Evolutionary conservation across 1,139 yeast genomes (phyloP).

Genomic region (Scheffersomyces illinoinensis): DNA sequence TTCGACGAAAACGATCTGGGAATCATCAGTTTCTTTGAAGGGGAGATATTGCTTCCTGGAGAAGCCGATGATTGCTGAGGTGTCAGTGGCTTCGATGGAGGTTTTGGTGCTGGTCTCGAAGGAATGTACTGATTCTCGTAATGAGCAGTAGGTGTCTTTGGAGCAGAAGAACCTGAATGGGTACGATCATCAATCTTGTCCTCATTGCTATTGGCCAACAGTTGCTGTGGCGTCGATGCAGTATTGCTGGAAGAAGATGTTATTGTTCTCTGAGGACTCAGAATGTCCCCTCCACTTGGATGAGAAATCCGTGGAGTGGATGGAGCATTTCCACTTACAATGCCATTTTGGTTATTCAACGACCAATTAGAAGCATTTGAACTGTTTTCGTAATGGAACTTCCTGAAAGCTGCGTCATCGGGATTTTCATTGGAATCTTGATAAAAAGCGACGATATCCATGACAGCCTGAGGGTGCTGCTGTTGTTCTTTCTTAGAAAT

Average conservation of each 20-base stretch:
- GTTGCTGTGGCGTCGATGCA: neutral
- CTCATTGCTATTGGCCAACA: conserved; percentile 1
- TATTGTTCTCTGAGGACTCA: neutral
- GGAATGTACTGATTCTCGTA: conserved; percentile 57
- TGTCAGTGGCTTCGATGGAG: conserved; percentile 29
- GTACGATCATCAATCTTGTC: conserved; percentile 1
- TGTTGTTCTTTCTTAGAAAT: conserved; percentile 82
- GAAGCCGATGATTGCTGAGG: conserved; percentile 6
- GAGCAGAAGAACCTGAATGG: conserved; percentile 6
- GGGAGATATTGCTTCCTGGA: conserved; percentile 6
- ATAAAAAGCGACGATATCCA: conserved; percentile 88
- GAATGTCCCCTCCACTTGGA: neutral
- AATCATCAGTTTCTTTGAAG: conserved; percentile 22
- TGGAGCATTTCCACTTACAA: conserved; percentile 12
- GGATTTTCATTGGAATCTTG: conserved; percentile 65
- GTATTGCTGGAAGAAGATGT: neutral
- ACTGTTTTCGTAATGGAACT: conserved; percentile 49
- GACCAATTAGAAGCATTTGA: conserved; percentile 17
- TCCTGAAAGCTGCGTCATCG: conserved; percentile 74
- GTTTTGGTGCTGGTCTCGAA: conserved; percentile 68
- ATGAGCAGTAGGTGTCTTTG: conserved; percentile 22
- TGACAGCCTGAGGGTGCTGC: conserved; percentile 90
- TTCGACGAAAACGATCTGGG: conserved; percentile 44
- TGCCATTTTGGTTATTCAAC: neutral
- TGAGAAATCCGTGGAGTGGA: conserved; percentile 26